phyloP scores from a whole-genome alignment of 371 early-diverging fungal genomes.

The Rhizopus delemar region DNA sequence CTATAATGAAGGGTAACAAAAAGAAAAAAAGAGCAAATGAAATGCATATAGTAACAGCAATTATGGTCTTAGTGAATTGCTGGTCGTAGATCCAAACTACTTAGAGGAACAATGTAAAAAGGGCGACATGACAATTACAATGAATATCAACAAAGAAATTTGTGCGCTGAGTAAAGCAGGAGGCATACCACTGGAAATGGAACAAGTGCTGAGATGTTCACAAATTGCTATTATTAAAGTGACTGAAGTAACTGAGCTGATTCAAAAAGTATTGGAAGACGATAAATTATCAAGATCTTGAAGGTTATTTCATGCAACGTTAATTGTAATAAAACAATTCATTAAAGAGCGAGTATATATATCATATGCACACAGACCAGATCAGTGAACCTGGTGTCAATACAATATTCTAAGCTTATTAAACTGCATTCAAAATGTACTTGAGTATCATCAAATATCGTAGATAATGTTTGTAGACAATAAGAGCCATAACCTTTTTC shows the following conservation, averaged over 20 bases:
- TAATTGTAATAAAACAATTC: no score
- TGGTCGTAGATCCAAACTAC: conserved; percentile 84
- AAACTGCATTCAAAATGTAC: no score
- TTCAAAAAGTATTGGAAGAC: conserved; percentile 64
- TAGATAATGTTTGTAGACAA: no score
- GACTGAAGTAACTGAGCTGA: conserved; percentile 69
- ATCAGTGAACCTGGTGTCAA: no score
- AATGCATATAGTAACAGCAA: not conserved
- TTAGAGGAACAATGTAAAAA: conserved; percentile 83
- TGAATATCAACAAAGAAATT: conserved; percentile 90
- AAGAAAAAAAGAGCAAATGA: not conserved
- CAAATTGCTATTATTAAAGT: conserved; percentile 77
- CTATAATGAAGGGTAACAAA: conserved; percentile 76
- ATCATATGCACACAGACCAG: no score
- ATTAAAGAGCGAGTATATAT: no score
- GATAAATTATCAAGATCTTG: conserved; percentile 35
- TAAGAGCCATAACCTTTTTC: no score
- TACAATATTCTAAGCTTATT: no score
- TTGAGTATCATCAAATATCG: no score
- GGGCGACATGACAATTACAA: conserved; percentile 83
- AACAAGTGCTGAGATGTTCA: conserved; percentile 74
- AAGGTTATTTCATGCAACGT: no score
- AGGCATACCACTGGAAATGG: conserved; percentile 73
- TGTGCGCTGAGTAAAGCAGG: conserved; percentile 91
- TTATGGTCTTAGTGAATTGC: conserved; percentile 52